A percentile compares a stretch with the other conserved stretches of the same genome.
phyloP scores from a whole-genome alignment of 345 rosid genomes.

The Eutrema yunnanense region DNA sequence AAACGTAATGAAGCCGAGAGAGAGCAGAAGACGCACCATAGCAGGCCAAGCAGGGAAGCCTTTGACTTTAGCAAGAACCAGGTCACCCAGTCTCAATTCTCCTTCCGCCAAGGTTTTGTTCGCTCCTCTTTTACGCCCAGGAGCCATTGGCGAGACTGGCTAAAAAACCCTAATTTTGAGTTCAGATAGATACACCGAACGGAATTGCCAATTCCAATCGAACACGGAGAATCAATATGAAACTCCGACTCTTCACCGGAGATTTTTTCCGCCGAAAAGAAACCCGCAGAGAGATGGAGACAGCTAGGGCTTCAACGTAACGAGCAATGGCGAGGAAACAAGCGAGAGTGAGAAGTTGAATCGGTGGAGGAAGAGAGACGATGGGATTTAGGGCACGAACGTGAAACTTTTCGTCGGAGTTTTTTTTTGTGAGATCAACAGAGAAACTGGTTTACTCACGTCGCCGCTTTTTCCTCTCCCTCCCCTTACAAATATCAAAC shows the following conservation, averaged over 20 bases:
- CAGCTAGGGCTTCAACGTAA: background rate
- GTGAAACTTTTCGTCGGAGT: background rate
- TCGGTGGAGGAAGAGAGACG: background rate
- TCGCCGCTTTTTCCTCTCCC: constrained; percentile 13
- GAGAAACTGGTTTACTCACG: constrained; percentile 16
- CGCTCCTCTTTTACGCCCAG: constrained; percentile 73
- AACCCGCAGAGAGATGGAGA: background rate
- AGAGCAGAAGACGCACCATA: constrained; percentile 43
- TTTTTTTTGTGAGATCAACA: background rate
- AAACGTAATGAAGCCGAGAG: background rate
- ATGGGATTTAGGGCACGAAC: background rate
- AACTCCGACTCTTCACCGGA: constrained; percentile 1
- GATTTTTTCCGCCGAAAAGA: background rate
- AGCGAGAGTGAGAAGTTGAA: background rate
- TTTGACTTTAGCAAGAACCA: constrained; percentile 95
- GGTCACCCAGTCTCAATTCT: constrained; percentile 83
- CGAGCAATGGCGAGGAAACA: background rate
- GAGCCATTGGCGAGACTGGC: constrained; percentile 44
- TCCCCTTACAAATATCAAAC: background rate
- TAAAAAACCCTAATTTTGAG: constrained; percentile 26
- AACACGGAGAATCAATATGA: background rate
- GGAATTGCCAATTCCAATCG: background rate
- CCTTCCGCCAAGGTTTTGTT: constrained; percentile 49
- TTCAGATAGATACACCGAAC: background rate
- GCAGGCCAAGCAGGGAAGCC: constrained; percentile 99